phyloP scores from a whole-genome alignment of 2,329 filamentous ascomycete genomes.

The Emmonsia crescens region DNA sequence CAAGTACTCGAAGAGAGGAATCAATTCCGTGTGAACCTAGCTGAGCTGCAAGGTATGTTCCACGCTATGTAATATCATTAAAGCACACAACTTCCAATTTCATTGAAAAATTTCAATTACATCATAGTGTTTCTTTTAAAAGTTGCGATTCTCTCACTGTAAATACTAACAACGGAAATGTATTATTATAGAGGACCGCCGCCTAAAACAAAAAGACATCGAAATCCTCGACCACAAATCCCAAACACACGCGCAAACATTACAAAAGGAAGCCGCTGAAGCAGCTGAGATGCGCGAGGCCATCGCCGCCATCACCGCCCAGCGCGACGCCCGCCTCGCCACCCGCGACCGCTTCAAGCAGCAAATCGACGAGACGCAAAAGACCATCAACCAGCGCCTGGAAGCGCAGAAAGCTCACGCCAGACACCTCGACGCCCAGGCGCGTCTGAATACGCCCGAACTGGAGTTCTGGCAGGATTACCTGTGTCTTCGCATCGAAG shows the following conservation, averaged over 20 bases:
- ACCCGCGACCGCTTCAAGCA: constrained; percentile 46
- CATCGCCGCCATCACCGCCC: constrained; percentile 45
- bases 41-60: constrained; percentile 70
- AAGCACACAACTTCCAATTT: neutral
- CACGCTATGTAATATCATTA: no score
- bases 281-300: constrained; percentile 51
- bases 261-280: constrained; percentile 51
- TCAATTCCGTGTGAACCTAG: constrained; percentile 80
- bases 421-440: constrained; percentile 67
- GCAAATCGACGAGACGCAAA: constrained; percentile 43
- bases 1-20: constrained; percentile 87
- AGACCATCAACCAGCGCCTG: constrained; percentile 35
- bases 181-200: constrained; percentile 64
- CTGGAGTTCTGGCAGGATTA: constrained; percentile 93
- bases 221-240: constrained; percentile 57
- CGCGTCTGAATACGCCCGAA: constrained; percentile 82
- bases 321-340: constrained; percentile 44
- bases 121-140: neutral
- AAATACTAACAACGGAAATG: neutral
- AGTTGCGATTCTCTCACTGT: constrained; percentile 3
- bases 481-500: constrained; percentile 79
- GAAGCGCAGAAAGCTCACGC: constrained; percentile 43
- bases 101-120: constrained; percentile 1
- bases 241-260: constrained; percentile 43
- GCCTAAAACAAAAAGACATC: constrained; percentile 78